These are phyloP conservation scores for Fistulinella prunicolor DNA, from an alignment of 768 basidiomycete species.

Conservation along the genomic window DNA sequence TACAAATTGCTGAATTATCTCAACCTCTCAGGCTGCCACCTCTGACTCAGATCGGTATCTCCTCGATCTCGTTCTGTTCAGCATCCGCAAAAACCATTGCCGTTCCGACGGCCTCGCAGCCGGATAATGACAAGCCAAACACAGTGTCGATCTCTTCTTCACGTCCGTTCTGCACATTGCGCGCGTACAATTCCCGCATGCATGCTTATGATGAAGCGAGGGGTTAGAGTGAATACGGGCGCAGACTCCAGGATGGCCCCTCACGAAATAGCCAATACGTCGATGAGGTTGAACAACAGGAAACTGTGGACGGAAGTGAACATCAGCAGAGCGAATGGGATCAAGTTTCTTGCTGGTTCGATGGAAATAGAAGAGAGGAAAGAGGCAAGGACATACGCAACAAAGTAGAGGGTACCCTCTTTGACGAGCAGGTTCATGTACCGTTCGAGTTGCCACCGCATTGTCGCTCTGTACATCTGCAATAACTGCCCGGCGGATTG, in stretches of 20 bases:
- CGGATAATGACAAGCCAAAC: neutral
- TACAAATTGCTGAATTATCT: too few relatives aligned
- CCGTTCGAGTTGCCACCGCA: constrained; percentile 4
- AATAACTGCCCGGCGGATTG: constrained; percentile 4
- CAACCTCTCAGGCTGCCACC: too few relatives aligned
- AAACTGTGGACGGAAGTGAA: neutral
- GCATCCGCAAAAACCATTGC: neutral
- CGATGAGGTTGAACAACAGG: neutral
- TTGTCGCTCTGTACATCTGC: neutral
- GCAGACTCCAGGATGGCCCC: neutral
- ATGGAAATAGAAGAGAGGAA: neutral
- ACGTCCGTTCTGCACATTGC: neutral
- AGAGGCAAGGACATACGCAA: neutral
- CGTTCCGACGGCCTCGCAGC: neutral
- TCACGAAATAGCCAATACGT: neutral
- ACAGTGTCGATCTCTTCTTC: neutral
- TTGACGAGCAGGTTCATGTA: constrained; percentile 5
- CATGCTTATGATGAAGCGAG: constrained; percentile 1
- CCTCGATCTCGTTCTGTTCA: neutral
- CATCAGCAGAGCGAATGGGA: too few relatives aligned
- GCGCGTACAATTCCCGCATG: neutral
- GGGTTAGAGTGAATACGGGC: neutral
- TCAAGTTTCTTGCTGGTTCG: too few relatives aligned
- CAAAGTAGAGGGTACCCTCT: constrained; percentile 12
- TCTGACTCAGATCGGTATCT: too few relatives aligned